Base-by-base conservation (phyloP, 2,329 filamentous ascomycete genomes). In the Gaeumannomyces sp. region DNA sequence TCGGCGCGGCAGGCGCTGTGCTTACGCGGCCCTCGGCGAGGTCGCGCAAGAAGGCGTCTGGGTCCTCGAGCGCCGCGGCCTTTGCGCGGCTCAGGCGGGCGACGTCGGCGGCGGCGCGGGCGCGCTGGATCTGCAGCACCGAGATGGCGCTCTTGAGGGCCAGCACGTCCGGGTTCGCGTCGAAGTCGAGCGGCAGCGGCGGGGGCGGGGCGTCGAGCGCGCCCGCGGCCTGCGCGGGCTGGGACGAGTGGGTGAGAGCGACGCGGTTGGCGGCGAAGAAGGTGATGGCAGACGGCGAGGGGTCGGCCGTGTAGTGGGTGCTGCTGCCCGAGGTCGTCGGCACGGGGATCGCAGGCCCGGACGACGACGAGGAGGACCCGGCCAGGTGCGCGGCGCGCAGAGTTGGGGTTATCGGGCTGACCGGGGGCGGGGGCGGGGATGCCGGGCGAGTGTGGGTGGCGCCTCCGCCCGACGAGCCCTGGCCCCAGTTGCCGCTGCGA, bases 71-170 rank as follows among this genome's bases (percentile, higher is more conserved):
- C 7, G 92, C 93, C 4, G 85, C 86, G 25, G 85, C 79, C 75
- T 93, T 94, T 71, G 91, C 84, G 65, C 81, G 80, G 69, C 88
- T 85, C 45, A 97, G 81, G 0, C 84, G 79, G 69, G 85, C 83
- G 63, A 97, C 88, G 76, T 97, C 93, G 60, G 85, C 84, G 62
- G 87, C 80, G 57, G 92, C 92, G 73, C 90, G 90, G 72, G 89
- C 87, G 68, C 88, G 88, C 79, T 98, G 94, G 69, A 96, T 83
- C 77, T 96, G 92, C 60, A 98, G 81, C 63, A 97, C 88, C 11
- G 91, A 89, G 66, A 97, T 92, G 60, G 93, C 91, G 31, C 90
- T 91, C 69, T 89, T 88, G 66, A 97, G 83, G 6, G 94, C 94
- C 66, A 97, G 89, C 29, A 90, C 92, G 79, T 98, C 94, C 10